Base-by-base conservation (phyloP, 345 rosid species). In the Moricandia moricandioides region DNA sequence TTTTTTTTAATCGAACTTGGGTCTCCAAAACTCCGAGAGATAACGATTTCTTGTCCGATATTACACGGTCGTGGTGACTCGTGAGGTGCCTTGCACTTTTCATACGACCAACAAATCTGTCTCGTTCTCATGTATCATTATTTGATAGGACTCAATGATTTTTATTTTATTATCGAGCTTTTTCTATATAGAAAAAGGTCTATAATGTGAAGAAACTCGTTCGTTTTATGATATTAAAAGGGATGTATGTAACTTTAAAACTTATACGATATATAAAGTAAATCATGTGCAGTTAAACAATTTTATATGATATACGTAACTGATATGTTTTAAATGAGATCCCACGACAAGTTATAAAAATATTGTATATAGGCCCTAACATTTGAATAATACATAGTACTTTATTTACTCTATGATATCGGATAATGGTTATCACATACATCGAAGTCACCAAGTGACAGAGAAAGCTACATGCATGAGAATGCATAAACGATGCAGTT, bases 401-500 rank as follows among this genome's bases (percentile, higher is more conserved):
- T 61, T 47, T 68, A 13, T 49, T 51, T 51, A 39, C 47, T 69
- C 68, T 12, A 34, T 62, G 27, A 69, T 49, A 69, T 69, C 75
- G 70, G 70, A 62, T 69, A 69, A 55, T 76, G 64, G 34, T 60
- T 62, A 51, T 69, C 10, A 52, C 65, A 76, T 76, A 54, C 12
- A 68, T 47, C 31, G 4, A 69, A 37, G 57, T 61, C 69, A 69
- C 64, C 69, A 52, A 76, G 12, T 55, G 69, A 76, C 75, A 69
- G 16, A 9, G 62, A 51, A 60, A 43, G 74, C 33, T 59, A 54
- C 47, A 62, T 69, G 64, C 69, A 49, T 60, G 40, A 35, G 24
- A 21, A 67, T 24, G 67, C 54, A 39, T 66, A 45, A 59, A 67
- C 18, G 34, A 74, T 16, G 31, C 5, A 66, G 51, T 24, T 57